phyloP scores from a whole-genome alignment of 352 stramenopile species.

The Pilasporangium apinafurcum region DNA sequence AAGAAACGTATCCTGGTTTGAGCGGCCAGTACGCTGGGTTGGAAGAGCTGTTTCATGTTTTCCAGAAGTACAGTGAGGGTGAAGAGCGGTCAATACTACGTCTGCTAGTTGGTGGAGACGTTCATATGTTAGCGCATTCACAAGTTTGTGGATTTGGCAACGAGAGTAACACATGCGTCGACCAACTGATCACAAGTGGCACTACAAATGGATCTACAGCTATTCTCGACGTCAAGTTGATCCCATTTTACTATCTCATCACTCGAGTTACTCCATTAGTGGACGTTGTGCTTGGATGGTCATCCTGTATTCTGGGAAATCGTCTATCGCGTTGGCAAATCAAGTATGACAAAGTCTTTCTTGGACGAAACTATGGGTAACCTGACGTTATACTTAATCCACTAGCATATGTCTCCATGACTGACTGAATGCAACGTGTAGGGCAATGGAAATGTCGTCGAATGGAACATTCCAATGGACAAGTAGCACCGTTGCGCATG shows the following conservation, averaged over 20 bases:
- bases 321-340: conserved; percentile 21
- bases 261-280: conserved; percentile 27
- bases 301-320: conserved; percentile 1
- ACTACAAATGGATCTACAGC: conserved; percentile 53
- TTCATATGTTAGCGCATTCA: conserved; percentile 51
- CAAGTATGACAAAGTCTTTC: conserved; percentile 28
- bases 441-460: conserved; percentile 20
- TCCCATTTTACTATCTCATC: conserved; percentile 47
- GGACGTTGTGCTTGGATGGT: conserved; percentile 12
- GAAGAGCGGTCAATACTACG: conserved; percentile 4
- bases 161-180: conserved; percentile 20
- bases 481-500: conserved; percentile 19
- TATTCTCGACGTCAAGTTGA: conserved; percentile 40
- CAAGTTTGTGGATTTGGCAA: conserved; percentile 22
- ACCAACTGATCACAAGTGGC: conserved; percentile 66
- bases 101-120: conserved; percentile 54
- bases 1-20: conserved; percentile 61
- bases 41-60: conserved; percentile 26
- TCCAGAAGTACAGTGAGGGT: conserved; percentile 16
- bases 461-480: conserved; percentile 24
- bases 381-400: neutral
- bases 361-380: conserved; percentile 66
- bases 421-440: conserved; percentile 4
- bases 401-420: neutral
- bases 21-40: conserved; percentile 19